Percentiles rank a stretch among this genome's conserved stretches.
These are phyloP conservation scores for Cryoendolithus antarcticus DNA, from an alignment of 2,329 filamentous ascomycete species.

Conservation along the genomic window DNA sequence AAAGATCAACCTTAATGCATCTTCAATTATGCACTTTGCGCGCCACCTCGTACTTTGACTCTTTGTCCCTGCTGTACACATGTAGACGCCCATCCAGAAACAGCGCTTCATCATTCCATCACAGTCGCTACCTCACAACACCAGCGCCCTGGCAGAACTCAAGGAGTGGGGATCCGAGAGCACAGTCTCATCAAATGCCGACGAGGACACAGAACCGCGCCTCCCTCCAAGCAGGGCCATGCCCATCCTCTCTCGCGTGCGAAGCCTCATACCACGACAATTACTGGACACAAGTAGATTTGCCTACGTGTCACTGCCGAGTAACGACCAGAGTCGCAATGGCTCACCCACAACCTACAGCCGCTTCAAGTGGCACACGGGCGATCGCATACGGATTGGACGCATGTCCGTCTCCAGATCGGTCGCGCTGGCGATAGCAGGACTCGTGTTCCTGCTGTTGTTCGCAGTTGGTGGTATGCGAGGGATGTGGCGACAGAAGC, in stretches of 20 bases:
- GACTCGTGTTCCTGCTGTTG: slow-evolving; percentile 28
- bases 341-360: slow-evolving; percentile 3
- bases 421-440: slow-evolving; percentile 27
- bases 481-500: slow-evolving; percentile 1
- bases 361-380: slow-evolving; percentile 1
- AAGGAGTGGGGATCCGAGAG: slow-evolving; percentile 6
- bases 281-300: slow-evolving; percentile 29
- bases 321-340: slow-evolving; percentile 6
- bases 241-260: slow-evolving; percentile 19
- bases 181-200: slow-evolving; percentile 8
- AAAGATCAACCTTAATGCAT: no score
- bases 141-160: slow-evolving; percentile 7
- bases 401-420: slow-evolving; percentile 30
- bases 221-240: slow-evolving; percentile 10
- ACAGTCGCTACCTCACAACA: not conserved
- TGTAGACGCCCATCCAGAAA: no score
- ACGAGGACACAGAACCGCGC: slow-evolving; percentile 6
- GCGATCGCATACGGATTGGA: slow-evolving; percentile 12
- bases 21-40: no score
- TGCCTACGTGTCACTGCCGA: slow-evolving; percentile 34
- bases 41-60: no score
- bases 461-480: slow-evolving; percentile 31
- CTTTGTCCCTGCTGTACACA: no score
- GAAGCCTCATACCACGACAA: slow-evolving; percentile 33
- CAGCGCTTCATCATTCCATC: not conserved